phyloP scores from a whole-genome alignment of 805 yeast species.

The Nakazawaea populi region DNA sequence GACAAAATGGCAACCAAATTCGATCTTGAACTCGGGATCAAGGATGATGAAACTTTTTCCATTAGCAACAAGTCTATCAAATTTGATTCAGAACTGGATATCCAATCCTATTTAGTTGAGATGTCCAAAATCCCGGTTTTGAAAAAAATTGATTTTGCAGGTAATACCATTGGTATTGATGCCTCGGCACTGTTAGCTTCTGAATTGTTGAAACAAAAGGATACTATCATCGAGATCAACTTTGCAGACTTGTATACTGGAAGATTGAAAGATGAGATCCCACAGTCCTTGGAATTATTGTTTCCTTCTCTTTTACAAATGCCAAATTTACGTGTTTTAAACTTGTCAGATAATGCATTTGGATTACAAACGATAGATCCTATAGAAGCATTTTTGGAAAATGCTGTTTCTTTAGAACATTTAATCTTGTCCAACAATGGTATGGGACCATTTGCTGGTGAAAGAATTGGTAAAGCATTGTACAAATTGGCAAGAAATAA shows the following conservation, averaged over 20 bases:
- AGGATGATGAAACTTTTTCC: constrained; percentile 46
- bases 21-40: constrained; percentile 31
- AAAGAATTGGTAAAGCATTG: constrained; percentile 84
- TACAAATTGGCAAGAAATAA: constrained; percentile 66
- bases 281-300: constrained; percentile 66
- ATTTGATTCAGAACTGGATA: constrained; percentile 66
- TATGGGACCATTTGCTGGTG: constrained; percentile 97
- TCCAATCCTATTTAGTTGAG: constrained; percentile 61
- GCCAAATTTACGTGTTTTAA: constrained; percentile 63
- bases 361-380: constrained; percentile 95
- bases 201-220: constrained; percentile 34
- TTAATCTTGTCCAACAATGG: constrained; percentile 91
- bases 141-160: constrained; percentile 72
- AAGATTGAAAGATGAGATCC: constrained; percentile 90
- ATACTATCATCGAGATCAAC: constrained; percentile 60
- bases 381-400: constrained; percentile 67
- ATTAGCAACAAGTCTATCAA: constrained; percentile 72
- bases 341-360: constrained; percentile 92
- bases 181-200: constrained; percentile 72
- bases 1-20: constrained; percentile 30
- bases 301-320: constrained; percentile 70
- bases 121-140: constrained; percentile 32
- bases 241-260: constrained; percentile 95
- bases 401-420: constrained; percentile 78
- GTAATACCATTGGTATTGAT: constrained; percentile 91